Evolutionary conservation across 2,329 filamentous ascomycete species (phyloP), one percentile per base, ranked within the genome.

Genomic region (Alternaria sp.): DNA sequence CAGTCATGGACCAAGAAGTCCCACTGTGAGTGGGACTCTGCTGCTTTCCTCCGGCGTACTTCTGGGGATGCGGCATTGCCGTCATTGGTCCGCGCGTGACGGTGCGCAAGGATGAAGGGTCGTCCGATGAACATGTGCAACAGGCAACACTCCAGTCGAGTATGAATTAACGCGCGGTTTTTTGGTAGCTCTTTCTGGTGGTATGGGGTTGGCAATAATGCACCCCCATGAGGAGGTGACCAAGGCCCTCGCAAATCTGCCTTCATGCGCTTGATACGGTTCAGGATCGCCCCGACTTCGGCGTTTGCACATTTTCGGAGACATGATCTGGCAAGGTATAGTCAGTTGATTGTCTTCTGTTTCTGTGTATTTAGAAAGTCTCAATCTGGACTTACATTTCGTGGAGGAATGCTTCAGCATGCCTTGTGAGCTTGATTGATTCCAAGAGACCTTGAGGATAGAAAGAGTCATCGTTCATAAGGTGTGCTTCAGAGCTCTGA

Each of bases 121-220:
- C 64, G 48, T 10, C 64, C 64, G 11, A 65, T 57, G 32, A 66
- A 66, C 36, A 66, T 66, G 41, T 64, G 59, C 25, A 65, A 36
- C 2, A 65, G 48, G 38, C 53, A 63, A 48, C 58, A 64, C 51
- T 63, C 59, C 12, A 66, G 44, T 9, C 56, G 58, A 11, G 53
- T 51, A 18, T 65, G 55, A 5, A 59, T 32, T 18, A 30, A 36
- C 18, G 40, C 53, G n/a, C 62, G 64, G 2, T 57, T 40, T 27
- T 40, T 45, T 7, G 43, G 48, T 22, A n/a, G 41, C 11, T 56
- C 28, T 32, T 16, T 10, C 34, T 55, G 32, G 36, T 41, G 25
- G 16, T n/a, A 45, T n/a, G 27, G 38, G 10, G 44, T 16, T 9
- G 32, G 36, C 18, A 36, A 56, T n/a, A 38, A 40, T 27, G 43